These are phyloP conservation scores for Stephanodiscus minutulus DNA, from an alignment of 108 stramenopile genomes.

Conservation along the genomic window DNA sequence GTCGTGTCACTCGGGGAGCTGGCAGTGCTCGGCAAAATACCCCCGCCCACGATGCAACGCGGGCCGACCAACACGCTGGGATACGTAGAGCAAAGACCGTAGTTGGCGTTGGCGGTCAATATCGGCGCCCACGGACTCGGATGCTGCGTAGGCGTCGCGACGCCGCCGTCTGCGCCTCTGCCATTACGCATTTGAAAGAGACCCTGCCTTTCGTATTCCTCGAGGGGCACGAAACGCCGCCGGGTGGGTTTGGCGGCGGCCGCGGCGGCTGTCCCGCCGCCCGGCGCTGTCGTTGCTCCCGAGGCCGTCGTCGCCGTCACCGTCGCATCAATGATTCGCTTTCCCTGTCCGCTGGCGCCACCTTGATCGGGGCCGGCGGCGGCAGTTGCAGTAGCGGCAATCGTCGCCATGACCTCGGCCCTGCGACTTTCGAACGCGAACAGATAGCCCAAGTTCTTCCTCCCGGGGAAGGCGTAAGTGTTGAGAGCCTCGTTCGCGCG, in stretches of 20 bases:
- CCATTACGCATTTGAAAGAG: slow-evolving; percentile 24
- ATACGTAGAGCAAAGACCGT: slow-evolving; percentile 86
- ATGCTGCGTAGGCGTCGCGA: slow-evolving; percentile 19
- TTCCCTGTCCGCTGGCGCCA: neutral
- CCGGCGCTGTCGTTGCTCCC: neutral
- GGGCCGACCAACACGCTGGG: slow-evolving; percentile 91
- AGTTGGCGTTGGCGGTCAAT: slow-evolving; percentile 62
- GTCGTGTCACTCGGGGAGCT: slow-evolving; percentile 12
- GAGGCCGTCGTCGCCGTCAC: slow-evolving; percentile 1
- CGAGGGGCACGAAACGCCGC: slow-evolving; percentile 69
- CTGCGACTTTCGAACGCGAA: slow-evolving; percentile 90
- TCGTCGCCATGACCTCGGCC: slow-evolving; percentile 63
- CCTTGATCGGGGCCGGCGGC: neutral
- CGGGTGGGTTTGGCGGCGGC: slow-evolving; percentile 59
- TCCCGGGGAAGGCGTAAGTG: slow-evolving; percentile 89
- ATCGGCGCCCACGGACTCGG: slow-evolving; percentile 67
- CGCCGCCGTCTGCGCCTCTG: slow-evolving; percentile 2
- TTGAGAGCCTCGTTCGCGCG: slow-evolving; percentile 75
- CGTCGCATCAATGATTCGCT: neutral
- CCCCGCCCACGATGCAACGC: slow-evolving; percentile 54
- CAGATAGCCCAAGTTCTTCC: slow-evolving; percentile 83
- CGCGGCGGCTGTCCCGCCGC: slow-evolving; percentile 40
- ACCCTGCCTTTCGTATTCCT: slow-evolving; percentile 65
- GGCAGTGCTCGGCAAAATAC: slow-evolving; percentile 11
- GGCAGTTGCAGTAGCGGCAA: slow-evolving; percentile 1